Percentiles rank a stretch among this genome's conserved stretches.
Evolutionary conservation across 176 grass and related monocot genomes (phyloP).

Genomic region (Ampelocalamus luodianensis): DNA sequence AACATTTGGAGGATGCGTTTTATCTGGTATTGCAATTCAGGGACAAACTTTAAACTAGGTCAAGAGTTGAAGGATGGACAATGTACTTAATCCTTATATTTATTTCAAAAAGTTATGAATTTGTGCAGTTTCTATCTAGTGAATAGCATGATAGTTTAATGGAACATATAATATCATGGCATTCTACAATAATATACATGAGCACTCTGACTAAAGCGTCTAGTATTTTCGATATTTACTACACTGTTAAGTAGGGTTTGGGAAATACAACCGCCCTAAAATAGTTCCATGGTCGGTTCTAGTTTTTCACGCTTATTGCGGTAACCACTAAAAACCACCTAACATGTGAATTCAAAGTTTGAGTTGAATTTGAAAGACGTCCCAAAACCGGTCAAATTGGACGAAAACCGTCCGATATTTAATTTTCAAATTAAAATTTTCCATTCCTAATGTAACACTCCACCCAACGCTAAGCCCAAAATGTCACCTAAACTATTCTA

Average conservation of each 20-base stretch:
- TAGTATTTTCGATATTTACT: not conserved
- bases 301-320: not conserved
- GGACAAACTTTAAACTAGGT: no score
- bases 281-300: not conserved
- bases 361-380: not conserved
- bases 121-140: not conserved
- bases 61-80: no score
- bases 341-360: not conserved
- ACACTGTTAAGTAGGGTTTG: not conserved
- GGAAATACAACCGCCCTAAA: not conserved
- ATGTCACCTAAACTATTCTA: no score
- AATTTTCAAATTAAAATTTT: not conserved
- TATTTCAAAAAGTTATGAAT: slow-evolving; percentile 4
- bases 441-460: not conserved
- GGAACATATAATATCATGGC: not conserved
- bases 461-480: no score
- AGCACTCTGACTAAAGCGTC: not conserved
- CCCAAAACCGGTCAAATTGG: not conserved
- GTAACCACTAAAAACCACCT: not conserved
- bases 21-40: no score
- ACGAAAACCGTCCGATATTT: not conserved
- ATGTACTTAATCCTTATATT: no score
- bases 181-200: not conserved
- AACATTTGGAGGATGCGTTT: no score
- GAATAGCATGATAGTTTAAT: not conserved